Conservation (phyloP, 148 eudicot genomes). For the Camellia lanceoleosa region DNA sequence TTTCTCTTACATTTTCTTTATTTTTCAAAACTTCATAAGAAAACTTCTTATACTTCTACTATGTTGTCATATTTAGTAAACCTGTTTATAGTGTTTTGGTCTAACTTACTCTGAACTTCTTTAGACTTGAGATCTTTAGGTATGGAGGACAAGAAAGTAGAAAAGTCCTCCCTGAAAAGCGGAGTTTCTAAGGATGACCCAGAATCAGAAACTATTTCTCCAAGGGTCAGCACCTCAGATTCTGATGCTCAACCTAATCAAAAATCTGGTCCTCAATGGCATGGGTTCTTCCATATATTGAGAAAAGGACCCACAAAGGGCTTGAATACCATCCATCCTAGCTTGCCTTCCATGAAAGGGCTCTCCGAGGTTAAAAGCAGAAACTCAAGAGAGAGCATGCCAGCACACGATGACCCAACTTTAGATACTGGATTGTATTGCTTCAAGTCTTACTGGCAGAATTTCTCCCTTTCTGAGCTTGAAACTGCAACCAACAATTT, state of each 20-base stretch:
- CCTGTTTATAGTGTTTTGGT: not conserved
- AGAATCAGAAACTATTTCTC: slow-evolving; percentile 30
- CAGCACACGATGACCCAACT: slow-evolving; percentile 37
- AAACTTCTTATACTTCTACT: not conserved
- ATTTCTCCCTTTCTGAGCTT: slow-evolving; percentile 65
- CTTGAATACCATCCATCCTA: slow-evolving; percentile 57
- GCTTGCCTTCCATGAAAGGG: slow-evolving; percentile 41
- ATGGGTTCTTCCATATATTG: slow-evolving; percentile 60
- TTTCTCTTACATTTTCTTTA: not conserved
- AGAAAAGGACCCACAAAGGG: slow-evolving; percentile 54
- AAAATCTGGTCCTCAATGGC: slow-evolving; percentile 51
- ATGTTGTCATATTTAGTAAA: not conserved
- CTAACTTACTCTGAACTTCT: not conserved
- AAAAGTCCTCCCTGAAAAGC: slow-evolving; percentile 38
- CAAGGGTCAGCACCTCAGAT: slow-evolving; percentile 53
- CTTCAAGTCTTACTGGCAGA: slow-evolving; percentile 75
- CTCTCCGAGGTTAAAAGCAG: slow-evolving; percentile 52
- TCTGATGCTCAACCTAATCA: slow-evolving; percentile 33
- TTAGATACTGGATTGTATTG: slow-evolving; percentile 52
- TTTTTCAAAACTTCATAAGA: not conserved
- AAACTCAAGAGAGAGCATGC: slow-evolving; percentile 53
- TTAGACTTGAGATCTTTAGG: slow-evolving; percentile 29
- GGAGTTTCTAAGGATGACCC: slow-evolving; percentile 32
- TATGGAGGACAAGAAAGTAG: slow-evolving; percentile 23
- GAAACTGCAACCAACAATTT: slow-evolving; percentile 61